Conservation (phyloP, 1,139 yeast genomes). For the Geotrichum australiense region DNA sequence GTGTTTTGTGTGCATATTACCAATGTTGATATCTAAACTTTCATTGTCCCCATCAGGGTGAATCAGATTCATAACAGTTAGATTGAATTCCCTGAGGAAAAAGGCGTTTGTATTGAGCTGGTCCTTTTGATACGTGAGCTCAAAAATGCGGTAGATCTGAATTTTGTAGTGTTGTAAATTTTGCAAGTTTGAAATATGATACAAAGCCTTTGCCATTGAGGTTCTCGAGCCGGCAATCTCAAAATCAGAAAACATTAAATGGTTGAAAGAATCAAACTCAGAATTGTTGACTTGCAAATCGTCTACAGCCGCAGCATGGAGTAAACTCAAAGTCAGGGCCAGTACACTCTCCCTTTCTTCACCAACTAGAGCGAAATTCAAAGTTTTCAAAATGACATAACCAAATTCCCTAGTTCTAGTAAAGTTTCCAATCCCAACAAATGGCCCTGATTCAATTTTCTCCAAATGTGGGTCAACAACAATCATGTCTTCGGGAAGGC, state of each 20-base stretch:
- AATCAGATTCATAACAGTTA: neutral
- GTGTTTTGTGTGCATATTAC: too few species aligned
- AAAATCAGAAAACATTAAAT: slow-evolving; percentile 14
- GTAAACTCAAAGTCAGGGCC: slow-evolving; percentile 56
- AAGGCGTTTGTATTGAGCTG: neutral
- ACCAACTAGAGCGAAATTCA: slow-evolving; percentile 19
- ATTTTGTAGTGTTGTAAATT: slow-evolving; percentile 13
- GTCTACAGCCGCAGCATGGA: slow-evolving; percentile 50
- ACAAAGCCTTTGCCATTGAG: slow-evolving; percentile 6
- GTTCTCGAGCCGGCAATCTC: slow-evolving; percentile 1
- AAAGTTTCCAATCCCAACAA: slow-evolving; percentile 30
- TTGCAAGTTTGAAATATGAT: slow-evolving; percentile 6
- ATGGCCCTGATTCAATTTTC: slow-evolving; percentile 31
- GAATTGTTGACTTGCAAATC: slow-evolving; percentile 23
- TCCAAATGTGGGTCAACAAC: slow-evolving; percentile 35
- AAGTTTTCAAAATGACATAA: slow-evolving; percentile 25
- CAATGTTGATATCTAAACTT: too few species aligned
- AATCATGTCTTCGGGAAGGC: slow-evolving; percentile 25
- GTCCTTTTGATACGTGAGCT: slow-evolving; percentile 16
- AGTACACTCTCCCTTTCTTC: slow-evolving; percentile 33
- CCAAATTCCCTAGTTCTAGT: slow-evolving; percentile 34
- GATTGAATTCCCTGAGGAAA: neutral
- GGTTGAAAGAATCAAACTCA: slow-evolving; percentile 13
- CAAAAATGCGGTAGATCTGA: slow-evolving; percentile 19
- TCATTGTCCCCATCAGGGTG: neutral